Conservation (phyloP, 2,329 filamentous ascomycete genomes). For the Fusarium dlaminii region DNA sequence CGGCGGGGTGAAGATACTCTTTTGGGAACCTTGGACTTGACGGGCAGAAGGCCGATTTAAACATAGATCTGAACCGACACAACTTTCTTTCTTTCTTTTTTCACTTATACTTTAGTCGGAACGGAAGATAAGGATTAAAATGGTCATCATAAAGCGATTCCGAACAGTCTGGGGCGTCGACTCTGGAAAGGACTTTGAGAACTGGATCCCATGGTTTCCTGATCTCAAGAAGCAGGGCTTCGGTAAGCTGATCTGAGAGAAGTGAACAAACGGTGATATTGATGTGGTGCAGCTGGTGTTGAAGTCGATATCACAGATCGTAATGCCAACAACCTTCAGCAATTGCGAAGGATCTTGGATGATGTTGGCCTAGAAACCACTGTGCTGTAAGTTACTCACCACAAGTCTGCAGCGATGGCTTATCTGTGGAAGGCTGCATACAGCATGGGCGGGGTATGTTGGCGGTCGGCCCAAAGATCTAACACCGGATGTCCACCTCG, state of each 20-base stretch:
- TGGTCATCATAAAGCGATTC: neutral
- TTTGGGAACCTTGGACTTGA: neutral
- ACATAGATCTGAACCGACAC: neutral
- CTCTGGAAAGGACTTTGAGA: neutral
- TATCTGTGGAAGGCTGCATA: accelerated
- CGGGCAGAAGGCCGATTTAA: neutral
- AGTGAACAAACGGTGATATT: accelerated
- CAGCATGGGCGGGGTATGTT: neutral
- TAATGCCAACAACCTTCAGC: accelerated
- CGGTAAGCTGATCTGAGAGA: accelerated
- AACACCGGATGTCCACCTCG: accelerated
- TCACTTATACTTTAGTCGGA: accelerated
- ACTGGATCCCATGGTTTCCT: neutral
- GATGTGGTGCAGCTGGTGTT: neutral
- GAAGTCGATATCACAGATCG: neutral
- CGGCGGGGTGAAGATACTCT: neutral
- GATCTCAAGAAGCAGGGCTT: neutral
- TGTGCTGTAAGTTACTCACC: neutral
- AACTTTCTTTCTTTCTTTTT: neutral
- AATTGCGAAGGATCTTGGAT: neutral
- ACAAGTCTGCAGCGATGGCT: accelerated
- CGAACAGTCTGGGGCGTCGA: neutral
- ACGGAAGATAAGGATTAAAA: accelerated
- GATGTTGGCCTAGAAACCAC: neutral
- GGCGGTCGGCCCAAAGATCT: neutral